Percentiles rank a stretch among this genome's conserved stretches.
Conservation (phyloP, 2,329 filamentous ascomycete species). For the Ceratocystis lukuohia region DNA sequence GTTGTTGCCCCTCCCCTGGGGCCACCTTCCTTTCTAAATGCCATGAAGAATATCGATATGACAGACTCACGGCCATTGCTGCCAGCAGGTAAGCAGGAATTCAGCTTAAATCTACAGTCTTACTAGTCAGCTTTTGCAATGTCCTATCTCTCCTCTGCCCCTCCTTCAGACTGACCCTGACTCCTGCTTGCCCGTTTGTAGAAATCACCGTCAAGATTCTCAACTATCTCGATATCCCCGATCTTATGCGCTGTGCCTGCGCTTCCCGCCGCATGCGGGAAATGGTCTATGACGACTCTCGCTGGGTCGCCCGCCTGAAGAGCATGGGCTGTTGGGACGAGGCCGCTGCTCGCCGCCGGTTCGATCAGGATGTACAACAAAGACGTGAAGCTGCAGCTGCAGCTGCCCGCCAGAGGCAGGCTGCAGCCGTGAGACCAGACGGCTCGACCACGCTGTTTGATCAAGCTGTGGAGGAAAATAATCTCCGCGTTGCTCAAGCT, state of each 20-base stretch:
- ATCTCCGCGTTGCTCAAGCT: constrained; percentile 24
- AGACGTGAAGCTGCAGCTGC: constrained; percentile 42
- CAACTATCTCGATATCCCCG: constrained; percentile 73
- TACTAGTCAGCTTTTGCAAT: not conserved
- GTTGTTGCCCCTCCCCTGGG: constrained; percentile 27
- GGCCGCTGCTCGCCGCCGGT: constrained; percentile 62
- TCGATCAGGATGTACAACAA: constrained; percentile 55
- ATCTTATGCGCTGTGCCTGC: constrained; percentile 74
- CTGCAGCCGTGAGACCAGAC: constrained; percentile 18
- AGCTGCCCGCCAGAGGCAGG: constrained; percentile 21
- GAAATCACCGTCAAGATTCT: constrained; percentile 82
- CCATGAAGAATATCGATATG: constrained; percentile 69
- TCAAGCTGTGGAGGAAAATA: constrained; percentile 46
- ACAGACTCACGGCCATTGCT: constrained; percentile 63
- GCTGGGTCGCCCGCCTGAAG: constrained; percentile 79
- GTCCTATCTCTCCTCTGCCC: not conserved
- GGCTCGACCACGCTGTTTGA: constrained; percentile 56
- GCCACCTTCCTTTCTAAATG: constrained; percentile 50
- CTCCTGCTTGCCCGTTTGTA: constrained; percentile 26
- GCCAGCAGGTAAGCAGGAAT: constrained; percentile 40
- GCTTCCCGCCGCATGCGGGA: constrained; percentile 79
- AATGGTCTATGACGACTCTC: constrained; percentile 96
- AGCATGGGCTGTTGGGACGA: constrained; percentile 92
- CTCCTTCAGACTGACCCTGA: not conserved
- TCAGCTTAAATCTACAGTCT: not conserved